A percentile compares a stretch with the other conserved stretches of the same genome.
Conservation (phyloP, 805 yeast species). For the Starmerella floris region DNA sequence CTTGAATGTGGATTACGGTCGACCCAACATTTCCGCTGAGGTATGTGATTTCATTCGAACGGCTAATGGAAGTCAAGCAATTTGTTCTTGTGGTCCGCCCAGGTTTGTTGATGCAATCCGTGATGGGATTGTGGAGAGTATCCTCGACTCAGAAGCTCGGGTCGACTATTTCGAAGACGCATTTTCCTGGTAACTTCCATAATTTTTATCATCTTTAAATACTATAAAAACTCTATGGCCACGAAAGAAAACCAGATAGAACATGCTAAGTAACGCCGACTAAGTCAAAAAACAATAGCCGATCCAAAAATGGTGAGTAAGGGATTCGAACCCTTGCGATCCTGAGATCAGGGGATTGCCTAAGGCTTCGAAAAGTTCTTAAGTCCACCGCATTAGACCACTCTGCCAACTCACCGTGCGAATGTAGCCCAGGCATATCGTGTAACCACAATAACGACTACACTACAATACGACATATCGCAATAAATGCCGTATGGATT, state of each 20-base stretch:
- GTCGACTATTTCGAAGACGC: constrained; percentile 30
- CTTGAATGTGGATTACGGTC: constrained; percentile 14
- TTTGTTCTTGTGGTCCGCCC: constrained; percentile 51
- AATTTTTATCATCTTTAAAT: too few species aligned
- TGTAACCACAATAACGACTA: not conserved
- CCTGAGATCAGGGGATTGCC: constrained; percentile 22
- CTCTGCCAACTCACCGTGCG: constrained; percentile 21
- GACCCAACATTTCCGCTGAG: constrained; percentile 17
- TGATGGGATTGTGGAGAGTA: constrained; percentile 26
- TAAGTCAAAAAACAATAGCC: not conserved
- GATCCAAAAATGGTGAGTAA: constrained; percentile 17
- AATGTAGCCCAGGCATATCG: too few species aligned
- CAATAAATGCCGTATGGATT: not conserved
- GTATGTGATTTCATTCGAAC: constrained; percentile 16
- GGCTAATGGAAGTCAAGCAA: constrained; percentile 33
- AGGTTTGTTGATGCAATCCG: constrained; percentile 44
- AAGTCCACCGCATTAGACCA: constrained; percentile 24
- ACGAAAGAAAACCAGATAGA: too few species aligned
- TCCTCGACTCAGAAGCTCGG: constrained; percentile 18
- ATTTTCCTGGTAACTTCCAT: constrained; percentile 28
- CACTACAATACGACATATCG: constrained; percentile 4
- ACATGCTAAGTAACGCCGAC: not conserved
- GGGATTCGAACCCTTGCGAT: constrained; percentile 25
- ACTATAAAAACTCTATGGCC: too few species aligned
- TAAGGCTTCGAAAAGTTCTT: constrained; percentile 10